Base-by-base conservation (phyloP, 169 alveolate species). In the Plasmodium vivax region DNA sequence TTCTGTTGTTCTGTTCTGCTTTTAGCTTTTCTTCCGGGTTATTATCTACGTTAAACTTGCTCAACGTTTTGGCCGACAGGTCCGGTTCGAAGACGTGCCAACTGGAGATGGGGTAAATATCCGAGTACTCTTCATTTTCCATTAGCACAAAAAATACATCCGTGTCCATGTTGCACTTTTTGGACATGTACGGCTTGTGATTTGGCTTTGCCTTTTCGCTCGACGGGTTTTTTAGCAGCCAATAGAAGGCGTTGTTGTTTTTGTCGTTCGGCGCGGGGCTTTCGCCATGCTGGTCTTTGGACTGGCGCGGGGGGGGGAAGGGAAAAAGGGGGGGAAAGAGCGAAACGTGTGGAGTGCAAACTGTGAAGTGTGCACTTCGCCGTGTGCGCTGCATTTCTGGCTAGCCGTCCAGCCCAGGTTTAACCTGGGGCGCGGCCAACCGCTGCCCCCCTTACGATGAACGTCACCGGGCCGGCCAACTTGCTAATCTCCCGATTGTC, bases 71-170 rank as follows among this genome's bases (percentile, higher is more conserved):
- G 5, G 80, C 83, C 51, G 92, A 92, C 34, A 92, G 30, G 27
- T 92, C 92, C 6, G 95, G 95, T 92, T 92, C 95, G 75, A 92
- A 92, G 1, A 92, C 92, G 23, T 92, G 92, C 95, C 95, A 92
- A 73, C 85, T 82, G 10, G 95, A 92, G 9, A 92, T n/a, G 58
- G 95, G 95, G 58, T 92, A 92, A 19, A 92, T 41, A 41, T 92
- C 95, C 3, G 95, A 92, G 43, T 92, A 92, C 10, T 82, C 95
- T 58, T 92, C 95, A 92, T 82, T 92, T 72, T 92, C 95, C 5
- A 82, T 27, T 72, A 92, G 38, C 41, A 82, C 92, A 54, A 82
- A 92, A 71, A 92, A 92, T 32, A 82, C 92, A 72, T 92, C 95
- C 4, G 95, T 82, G 62, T 92, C 92, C 84, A 92, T 62, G 84